These are phyloP conservation scores for Madurella fahalii DNA, from an alignment of 2,329 filamentous ascomycete genomes.

Conservation along the genomic window DNA sequence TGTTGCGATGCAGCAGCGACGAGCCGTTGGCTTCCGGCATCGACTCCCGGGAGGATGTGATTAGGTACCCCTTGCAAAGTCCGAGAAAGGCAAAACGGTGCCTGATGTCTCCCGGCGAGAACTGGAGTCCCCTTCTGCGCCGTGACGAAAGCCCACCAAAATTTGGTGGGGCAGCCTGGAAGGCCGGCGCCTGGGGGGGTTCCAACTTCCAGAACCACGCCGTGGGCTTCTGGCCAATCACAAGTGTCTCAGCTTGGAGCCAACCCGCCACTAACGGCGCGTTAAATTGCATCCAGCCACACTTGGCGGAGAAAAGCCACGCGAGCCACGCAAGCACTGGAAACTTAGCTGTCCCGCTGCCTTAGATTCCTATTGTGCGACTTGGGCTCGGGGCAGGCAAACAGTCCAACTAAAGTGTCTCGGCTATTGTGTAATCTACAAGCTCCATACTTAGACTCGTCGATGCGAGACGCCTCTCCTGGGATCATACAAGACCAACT, in stretches of 20 bases:
- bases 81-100: conserved; percentile 15
- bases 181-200: background rate
- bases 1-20: background rate
- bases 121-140: conserved; percentile 12
- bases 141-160: conserved; percentile 22
- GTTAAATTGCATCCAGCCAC: conserved; percentile 17
- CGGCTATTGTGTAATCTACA: no score
- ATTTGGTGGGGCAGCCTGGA: conserved; percentile 17
- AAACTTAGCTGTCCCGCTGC: background rate
- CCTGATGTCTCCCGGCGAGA: conserved; percentile 14
- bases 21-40: conserved; percentile 4
- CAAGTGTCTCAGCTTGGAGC: background rate
- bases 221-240: background rate
- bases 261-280: conserved; percentile 8
- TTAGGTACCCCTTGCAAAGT: conserved; percentile 2
- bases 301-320: background rate
- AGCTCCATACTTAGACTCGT: no score
- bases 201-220: background rate
- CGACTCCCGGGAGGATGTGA: background rate
- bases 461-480: no score
- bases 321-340: background rate
- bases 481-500: no score
- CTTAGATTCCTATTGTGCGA: no score
- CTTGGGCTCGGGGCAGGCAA: no score
- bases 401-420: no score